Base-by-base conservation (phyloP, 345 rosid genomes). In the Ceriops zippeliana region DNA sequence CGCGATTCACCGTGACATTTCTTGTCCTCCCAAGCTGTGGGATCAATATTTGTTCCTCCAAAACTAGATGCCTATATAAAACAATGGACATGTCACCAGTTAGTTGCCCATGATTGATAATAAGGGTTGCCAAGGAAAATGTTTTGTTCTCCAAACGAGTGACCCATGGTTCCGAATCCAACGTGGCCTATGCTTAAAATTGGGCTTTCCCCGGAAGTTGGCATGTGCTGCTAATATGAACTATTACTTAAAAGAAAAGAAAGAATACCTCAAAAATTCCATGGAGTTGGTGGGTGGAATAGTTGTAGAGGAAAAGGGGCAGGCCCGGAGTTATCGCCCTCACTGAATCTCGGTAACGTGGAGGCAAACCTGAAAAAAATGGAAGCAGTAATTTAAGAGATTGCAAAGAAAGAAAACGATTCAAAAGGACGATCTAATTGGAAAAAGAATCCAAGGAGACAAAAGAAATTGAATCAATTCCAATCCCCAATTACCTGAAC, bases 271-370 rank as follows among this genome's bases (percentile, higher is more conserved):
- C 91, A 81, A 90, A 96, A 49, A 96, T 66, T 53, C 99, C 99
- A 73, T 96, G 98, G 52, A 96, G 97, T 61, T 96, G 99, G 76
- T 96, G 99, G 63, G 98, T 96, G 61, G 99, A 87, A 83, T 96
- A 96, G 87, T 96, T 96, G 79, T 92, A 96, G 30, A 96, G 96
- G 76, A 96, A 96, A 71, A 96, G 90, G 4, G 99, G 99, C 72
- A 96, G 83, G 0, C 99, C 99, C 0, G 99, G 99, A 11, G 98
- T 96, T 60, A 96, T 96, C n/a, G 92, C 88, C 74, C 99, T 79
- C 20, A 96, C 99, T 1, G 98, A 96, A 80, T 96, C 98, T 46
- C 97, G 79, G 79, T 96, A 92, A 35, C 99, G 83, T 0, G 97
- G 97, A 27, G 99, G 99, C 82, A 96, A 77, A 31, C 99, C 96